phyloP scores from a whole-genome alignment of 495 filamentous ascomycete species.

The Chaetomium tenue region DNA sequence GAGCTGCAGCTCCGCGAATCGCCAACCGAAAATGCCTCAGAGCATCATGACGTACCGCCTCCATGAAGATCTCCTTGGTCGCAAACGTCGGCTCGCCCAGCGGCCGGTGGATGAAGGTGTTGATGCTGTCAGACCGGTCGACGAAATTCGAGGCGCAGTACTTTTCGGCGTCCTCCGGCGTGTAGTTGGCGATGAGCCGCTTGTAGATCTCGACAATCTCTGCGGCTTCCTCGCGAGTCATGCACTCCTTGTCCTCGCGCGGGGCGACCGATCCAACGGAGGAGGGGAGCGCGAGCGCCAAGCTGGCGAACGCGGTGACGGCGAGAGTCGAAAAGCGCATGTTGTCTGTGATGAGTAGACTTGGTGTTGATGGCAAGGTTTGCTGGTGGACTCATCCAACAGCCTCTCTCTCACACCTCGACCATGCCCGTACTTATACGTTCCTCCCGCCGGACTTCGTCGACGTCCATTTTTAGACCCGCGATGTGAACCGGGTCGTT shows the following conservation, averaged over 20 bases:
- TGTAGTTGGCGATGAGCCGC: conserved; percentile 39
- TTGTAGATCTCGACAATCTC: conserved; percentile 36
- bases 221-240: conserved; percentile 32
- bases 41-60: conserved; percentile 16
- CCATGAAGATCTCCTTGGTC: conserved; percentile 41
- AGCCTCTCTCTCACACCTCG: neutral
- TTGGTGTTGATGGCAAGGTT: neutral
- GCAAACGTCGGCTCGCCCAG: conserved; percentile 37
- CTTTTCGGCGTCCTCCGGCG: conserved; percentile 36
- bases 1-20: too few relatives aligned
- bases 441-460: neutral
- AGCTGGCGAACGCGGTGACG: conserved; percentile 29
- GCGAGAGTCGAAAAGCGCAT: conserved; percentile 35
- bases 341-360: conserved; percentile 11
- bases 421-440: conserved; percentile 24
- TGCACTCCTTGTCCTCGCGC: conserved; percentile 27
- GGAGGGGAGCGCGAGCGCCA: conserved; percentile 31
- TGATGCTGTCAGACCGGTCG: conserved; percentile 42
- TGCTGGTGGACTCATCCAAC: conserved; percentile 8
- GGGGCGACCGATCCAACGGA: conserved; percentile 21
- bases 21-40: too few relatives aligned
- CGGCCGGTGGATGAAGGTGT: conserved; percentile 40
- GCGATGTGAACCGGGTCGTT: neutral
- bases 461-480: neutral
- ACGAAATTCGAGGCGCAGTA: conserved; percentile 39